Conservation (phyloP, 2,329 filamentous ascomycete genomes). For the Neofusicoccum cordaticola region DNA sequence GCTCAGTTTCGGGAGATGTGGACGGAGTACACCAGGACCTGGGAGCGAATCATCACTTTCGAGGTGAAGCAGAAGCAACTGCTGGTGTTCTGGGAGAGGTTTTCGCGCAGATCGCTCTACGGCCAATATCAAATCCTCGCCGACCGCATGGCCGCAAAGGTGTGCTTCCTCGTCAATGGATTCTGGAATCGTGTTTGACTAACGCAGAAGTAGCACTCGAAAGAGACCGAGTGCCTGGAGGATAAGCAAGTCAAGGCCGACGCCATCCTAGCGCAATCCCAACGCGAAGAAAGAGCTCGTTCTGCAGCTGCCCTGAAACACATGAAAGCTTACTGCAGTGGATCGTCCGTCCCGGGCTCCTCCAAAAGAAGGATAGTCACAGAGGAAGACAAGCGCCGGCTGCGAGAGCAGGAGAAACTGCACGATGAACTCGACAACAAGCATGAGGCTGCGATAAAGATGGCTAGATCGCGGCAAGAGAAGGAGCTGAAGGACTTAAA, state of each 20-base stretch:
- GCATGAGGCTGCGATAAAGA: conserved; percentile 47
- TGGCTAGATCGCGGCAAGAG: conserved; percentile 45
- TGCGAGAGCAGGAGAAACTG: conserved; percentile 39
- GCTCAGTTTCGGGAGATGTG: conserved; percentile 7
- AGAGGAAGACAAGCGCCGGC: conserved; percentile 43
- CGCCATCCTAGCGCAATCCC: conserved; percentile 40
- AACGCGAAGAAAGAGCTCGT: conserved; percentile 42
- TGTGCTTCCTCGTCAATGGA: neutral
- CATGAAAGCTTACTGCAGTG: conserved; percentile 49
- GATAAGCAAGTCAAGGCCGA: conserved; percentile 45
- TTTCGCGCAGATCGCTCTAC: conserved; percentile 8
- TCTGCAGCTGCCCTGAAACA: conserved; percentile 46
- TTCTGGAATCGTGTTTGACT: neutral
- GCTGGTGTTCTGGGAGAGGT: conserved; percentile 7
- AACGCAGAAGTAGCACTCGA: conserved; percentile 29
- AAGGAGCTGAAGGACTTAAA: conserved; percentile 30
- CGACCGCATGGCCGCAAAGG: conserved; percentile 1
- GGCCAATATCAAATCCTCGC: neutral
- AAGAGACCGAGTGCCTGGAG: conserved; percentile 42
- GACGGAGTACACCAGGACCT: conserved; percentile 6
- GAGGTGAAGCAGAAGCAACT: conserved; percentile 15
- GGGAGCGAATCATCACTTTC: conserved; percentile 6
- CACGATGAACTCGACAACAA: conserved; percentile 41
- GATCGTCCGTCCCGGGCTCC: conserved; percentile 22
- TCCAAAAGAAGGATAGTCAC: conserved; percentile 37